Conservation (phyloP, 106 monocot species). For the Acorus calamus region DNA sequence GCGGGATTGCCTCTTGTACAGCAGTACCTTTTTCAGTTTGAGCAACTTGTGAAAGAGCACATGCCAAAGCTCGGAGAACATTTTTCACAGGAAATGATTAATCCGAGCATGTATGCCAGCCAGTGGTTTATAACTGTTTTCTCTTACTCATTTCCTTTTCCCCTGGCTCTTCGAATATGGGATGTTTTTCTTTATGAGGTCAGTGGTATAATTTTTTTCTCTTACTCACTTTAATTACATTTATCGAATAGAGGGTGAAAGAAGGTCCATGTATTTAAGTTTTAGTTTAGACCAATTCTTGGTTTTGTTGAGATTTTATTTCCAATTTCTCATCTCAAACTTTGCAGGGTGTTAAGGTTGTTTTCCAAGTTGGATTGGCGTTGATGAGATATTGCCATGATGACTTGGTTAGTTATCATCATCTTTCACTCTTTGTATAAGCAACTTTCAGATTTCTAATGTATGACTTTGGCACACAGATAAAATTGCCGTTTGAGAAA, state of each 20-base stretch:
- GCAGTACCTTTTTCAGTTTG: slow-evolving; percentile 86
- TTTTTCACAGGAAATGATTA: slow-evolving; percentile 88
- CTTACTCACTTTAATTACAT: no score
- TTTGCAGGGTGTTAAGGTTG: slow-evolving; percentile 74
- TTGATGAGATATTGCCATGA: slow-evolving; percentile 76
- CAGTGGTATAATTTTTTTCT: slow-evolving; percentile 17
- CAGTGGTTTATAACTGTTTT: slow-evolving; percentile 99
- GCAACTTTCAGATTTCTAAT: no score
- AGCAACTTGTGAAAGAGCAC: slow-evolving; percentile 76
- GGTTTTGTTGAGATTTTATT: no score
- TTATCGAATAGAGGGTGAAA: no score
- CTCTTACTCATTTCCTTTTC: slow-evolving; percentile 95
- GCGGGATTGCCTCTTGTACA: slow-evolving; percentile 91
- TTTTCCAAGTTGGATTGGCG: slow-evolving; percentile 95
- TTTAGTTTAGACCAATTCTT: no score
- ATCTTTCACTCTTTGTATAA: no score
- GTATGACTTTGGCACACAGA: slow-evolving; percentile 15
- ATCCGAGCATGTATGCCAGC: slow-evolving; percentile 98
- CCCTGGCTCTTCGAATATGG: slow-evolving; percentile 94
- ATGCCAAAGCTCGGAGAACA: slow-evolving; percentile 89
- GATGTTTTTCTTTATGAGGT: slow-evolving; percentile 99
- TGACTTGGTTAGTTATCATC: slow-evolving; percentile 60
- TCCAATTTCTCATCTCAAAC: no score
- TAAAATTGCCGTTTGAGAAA: slow-evolving; percentile 91
- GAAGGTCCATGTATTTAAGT: no score